These are phyloP conservation scores for Saccharomyces hybrid DNA, from an alignment of 1,139 yeast genomes.

Conservation along the genomic window DNA sequence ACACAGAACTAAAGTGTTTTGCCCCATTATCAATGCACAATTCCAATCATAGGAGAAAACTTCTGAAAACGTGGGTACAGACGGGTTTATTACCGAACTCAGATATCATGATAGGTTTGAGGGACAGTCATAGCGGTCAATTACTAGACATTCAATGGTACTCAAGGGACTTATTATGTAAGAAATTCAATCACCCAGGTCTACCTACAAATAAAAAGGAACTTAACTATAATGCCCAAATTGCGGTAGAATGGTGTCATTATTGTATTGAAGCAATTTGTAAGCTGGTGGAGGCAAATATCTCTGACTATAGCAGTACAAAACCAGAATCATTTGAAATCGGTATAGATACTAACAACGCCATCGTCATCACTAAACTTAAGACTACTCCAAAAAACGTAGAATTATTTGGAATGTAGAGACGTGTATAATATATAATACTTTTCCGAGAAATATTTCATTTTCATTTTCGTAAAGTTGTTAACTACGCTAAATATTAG, in stretches of 20 bases:
- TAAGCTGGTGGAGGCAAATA: conserved; percentile 10
- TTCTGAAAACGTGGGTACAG: conserved; percentile 30
- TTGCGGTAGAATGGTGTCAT: conserved; percentile 26
- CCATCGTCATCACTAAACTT: conserved; percentile 3
- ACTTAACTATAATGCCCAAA: conserved; percentile 21
- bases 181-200: conserved; percentile 15
- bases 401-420: conserved; percentile 6
- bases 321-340: conserved; percentile 16
- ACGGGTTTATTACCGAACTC: conserved; percentile 23
- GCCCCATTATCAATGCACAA: conserved; percentile 17
- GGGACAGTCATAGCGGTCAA: conserved; percentile 21
- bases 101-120: conserved; percentile 25
- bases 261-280: conserved; percentile 18
- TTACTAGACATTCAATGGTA: conserved; percentile 19
- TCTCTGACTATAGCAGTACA: neutral
- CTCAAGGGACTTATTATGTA: conserved; percentile 16
- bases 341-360: conserved; percentile 7
- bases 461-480: neutral
- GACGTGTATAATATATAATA: neutral
- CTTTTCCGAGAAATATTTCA: no score
- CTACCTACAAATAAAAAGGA: conserved; percentile 11
- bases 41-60: conserved; percentile 23
- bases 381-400: conserved; percentile 1
- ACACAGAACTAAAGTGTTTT: conserved; percentile 29
- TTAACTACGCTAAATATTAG: neutral